These are phyloP conservation scores for Kockovaella imperatae DNA, from an alignment of 768 basidiomycete species.

Conservation along the genomic window DNA sequence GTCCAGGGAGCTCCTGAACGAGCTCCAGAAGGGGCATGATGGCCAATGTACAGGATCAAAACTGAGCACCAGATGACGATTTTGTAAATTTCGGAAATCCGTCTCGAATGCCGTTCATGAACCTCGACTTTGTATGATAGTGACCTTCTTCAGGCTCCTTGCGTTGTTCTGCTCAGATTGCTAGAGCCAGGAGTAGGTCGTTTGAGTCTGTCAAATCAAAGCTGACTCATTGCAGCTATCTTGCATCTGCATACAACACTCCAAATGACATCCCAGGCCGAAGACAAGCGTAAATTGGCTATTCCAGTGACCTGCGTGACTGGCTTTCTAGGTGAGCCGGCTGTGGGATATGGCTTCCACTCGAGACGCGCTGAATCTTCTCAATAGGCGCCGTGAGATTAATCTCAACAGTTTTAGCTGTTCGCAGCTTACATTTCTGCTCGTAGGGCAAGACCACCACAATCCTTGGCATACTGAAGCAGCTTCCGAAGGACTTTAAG, in stretches of 20 bases:
- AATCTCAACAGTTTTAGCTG: slow-evolving; percentile 39
- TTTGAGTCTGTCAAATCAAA: too few relatives aligned
- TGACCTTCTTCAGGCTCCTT: too few relatives aligned
- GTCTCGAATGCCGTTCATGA: not conserved
- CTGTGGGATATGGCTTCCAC: too few relatives aligned
- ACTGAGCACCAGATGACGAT: not conserved
- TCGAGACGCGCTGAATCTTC: not conserved
- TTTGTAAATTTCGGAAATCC: not conserved
- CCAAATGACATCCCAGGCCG: too few relatives aligned
- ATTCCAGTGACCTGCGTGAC: slow-evolving; percentile 93
- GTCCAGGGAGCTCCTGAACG: slow-evolving; percentile 44
- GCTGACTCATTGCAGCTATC: too few relatives aligned
- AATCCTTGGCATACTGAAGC: slow-evolving; percentile 73
- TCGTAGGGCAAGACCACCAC: slow-evolving; percentile 42
- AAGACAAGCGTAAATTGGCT: too few relatives aligned
- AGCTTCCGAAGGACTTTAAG: slow-evolving; percentile 75
- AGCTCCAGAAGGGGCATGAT: slow-evolving; percentile 37
- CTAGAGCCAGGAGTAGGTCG: too few relatives aligned
- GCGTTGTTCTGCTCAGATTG: too few relatives aligned
- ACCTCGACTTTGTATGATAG: not conserved
- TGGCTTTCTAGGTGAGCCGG: slow-evolving; percentile 61
- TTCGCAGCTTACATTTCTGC: not conserved
- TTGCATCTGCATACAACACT: too few relatives aligned
- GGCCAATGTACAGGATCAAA: not conserved
- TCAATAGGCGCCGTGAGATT: slow-evolving; percentile 21